Evolutionary conservation across 352 stramenopile genomes (phyloP).

Genomic region (Chrysophaeum taylorii): DNA sequence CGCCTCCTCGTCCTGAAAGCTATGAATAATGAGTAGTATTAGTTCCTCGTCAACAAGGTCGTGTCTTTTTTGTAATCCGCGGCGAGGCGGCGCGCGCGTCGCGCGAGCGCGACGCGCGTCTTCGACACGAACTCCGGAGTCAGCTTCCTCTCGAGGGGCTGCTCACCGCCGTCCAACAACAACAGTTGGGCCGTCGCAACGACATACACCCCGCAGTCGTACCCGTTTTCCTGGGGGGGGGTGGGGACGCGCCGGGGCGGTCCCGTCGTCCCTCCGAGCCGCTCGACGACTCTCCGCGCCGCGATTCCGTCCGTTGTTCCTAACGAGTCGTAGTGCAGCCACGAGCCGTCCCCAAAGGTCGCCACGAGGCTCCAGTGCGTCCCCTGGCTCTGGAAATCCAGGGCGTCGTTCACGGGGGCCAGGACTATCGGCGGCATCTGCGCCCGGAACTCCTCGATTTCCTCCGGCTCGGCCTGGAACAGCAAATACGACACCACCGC

Average conservation of each 20-base stretch:
- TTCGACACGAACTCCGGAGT: too few relatives aligned
- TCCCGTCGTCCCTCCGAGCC: neutral
- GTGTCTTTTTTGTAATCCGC: too few relatives aligned
- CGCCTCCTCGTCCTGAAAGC: too few relatives aligned
- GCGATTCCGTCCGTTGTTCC: neutral
- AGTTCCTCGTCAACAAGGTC: too few relatives aligned
- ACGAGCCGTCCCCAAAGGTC: neutral
- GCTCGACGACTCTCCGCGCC: neutral
- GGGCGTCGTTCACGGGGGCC: neutral
- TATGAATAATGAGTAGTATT: too few relatives aligned
- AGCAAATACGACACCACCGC: neutral
- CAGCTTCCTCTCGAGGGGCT: too few relatives aligned
- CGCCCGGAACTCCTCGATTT: neutral
- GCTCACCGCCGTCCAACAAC: too few relatives aligned
- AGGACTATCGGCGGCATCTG: neutral
- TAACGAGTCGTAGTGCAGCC: neutral
- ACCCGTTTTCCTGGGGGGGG: neutral
- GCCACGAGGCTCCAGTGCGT: neutral
- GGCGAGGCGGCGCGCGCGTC: too few relatives aligned
- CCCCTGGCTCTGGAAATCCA: neutral
- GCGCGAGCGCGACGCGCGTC: too few relatives aligned
- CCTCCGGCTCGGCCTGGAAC: neutral
- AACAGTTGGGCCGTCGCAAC: too few relatives aligned
- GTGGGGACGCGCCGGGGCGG: neutral
- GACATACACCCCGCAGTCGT: conserved; percentile 10